Percentiles rank a stretch among this genome's conserved stretches.
phyloP scores from a whole-genome alignment of 169 alveolate species.

The Plasmodium cynomolgi region DNA sequence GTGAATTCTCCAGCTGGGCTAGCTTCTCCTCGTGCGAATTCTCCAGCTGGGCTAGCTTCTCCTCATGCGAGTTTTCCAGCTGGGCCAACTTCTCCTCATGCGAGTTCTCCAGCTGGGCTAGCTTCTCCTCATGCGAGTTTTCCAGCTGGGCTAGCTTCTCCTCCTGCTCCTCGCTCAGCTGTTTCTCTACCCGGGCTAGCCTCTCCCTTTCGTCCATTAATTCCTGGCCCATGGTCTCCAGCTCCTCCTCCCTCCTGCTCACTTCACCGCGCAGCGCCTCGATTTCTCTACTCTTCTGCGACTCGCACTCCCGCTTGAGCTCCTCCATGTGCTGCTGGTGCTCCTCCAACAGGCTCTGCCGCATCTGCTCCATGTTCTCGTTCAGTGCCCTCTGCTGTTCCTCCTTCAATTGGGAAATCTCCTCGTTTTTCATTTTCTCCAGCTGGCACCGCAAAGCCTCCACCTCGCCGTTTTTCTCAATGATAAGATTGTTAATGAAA shows the following conservation, averaged over 20 bases:
- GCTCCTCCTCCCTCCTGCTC: not conserved
- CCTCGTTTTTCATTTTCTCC: slow-evolving; percentile 44
- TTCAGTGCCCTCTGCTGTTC: slow-evolving; percentile 4
- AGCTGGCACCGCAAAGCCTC: slow-evolving; percentile 7
- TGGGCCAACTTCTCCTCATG: not conserved
- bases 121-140: not conserved
- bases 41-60: too few relatives aligned
- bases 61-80: not conserved
- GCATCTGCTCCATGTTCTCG: slow-evolving; percentile 20
- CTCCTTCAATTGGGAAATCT: slow-evolving; percentile 18
- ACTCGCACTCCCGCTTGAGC: slow-evolving; percentile 19
- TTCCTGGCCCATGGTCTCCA: not conserved
- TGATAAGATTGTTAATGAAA: slow-evolving; percentile 53
- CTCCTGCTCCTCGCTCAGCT: not conserved
- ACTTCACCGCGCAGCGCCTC: slow-evolving; percentile 20
- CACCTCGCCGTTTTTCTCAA: slow-evolving; percentile 57
- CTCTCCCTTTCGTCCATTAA: slow-evolving; percentile 6
- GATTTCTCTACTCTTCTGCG: slow-evolving; percentile 33
- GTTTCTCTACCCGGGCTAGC: not conserved
- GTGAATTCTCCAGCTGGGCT: not conserved
- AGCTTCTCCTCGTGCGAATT: too few relatives aligned
- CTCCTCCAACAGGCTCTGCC: slow-evolving; percentile 15
- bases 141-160: not conserved
- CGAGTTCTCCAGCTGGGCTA: not conserved
- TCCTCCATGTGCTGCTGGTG: slow-evolving; percentile 13